phyloP scores from a whole-genome alignment of 1,139 yeast species.

The Candida sp. region DNA sequence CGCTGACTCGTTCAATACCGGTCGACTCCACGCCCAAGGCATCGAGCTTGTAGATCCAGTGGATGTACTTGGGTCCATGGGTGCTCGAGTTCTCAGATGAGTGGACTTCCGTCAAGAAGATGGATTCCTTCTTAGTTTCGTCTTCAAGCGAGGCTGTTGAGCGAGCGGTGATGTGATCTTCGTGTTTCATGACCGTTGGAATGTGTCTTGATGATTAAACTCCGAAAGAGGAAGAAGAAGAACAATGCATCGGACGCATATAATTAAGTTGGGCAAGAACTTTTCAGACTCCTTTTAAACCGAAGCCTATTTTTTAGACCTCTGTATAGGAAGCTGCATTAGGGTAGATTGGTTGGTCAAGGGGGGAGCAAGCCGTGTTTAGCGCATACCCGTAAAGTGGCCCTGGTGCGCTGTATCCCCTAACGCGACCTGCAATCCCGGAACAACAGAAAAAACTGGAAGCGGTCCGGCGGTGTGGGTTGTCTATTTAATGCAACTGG shows the following conservation, averaged over 20 bases:
- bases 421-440: background rate
- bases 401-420: background rate
- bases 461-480: background rate
- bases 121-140: background rate
- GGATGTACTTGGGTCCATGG: slow-evolving; percentile 11
- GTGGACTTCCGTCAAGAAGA: background rate
- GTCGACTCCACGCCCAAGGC: slow-evolving; percentile 32
- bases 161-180: background rate
- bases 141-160: background rate
- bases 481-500: background rate
- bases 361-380: background rate
- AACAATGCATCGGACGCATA: no score
- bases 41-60: slow-evolving; percentile 24
- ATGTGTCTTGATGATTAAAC: no score
- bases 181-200: background rate
- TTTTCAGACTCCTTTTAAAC: no score
- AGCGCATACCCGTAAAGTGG: background rate
- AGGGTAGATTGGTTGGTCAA: no score
- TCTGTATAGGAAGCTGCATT: no score
- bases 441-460: background rate
- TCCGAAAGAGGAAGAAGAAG: no score
- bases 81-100: background rate
- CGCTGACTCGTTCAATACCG: slow-evolving; percentile 34
- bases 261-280: no score
- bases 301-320: no score